phyloP scores from a whole-genome alignment of 164 flowering plant genomes.

The Buxus sempervirens region DNA sequence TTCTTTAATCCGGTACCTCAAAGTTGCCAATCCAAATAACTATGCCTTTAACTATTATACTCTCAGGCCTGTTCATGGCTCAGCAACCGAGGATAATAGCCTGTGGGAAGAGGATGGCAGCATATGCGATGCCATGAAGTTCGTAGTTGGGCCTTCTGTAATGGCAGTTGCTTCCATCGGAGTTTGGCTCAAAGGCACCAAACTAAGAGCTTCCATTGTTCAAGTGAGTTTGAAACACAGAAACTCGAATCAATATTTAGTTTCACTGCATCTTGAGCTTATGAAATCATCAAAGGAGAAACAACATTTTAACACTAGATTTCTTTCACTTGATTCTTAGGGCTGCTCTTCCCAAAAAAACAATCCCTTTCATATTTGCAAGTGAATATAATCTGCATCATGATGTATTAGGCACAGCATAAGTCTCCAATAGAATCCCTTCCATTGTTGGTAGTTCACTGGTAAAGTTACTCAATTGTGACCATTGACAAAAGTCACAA shows the following conservation, averaged over 20 bases:
- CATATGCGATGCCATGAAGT: constrained; percentile 32
- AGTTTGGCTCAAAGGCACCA: constrained; percentile 32
- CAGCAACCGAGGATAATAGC: constrained; percentile 43
- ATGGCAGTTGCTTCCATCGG: constrained; percentile 37
- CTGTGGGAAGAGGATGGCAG: constrained; percentile 35
- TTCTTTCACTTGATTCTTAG: constrained; percentile 11
- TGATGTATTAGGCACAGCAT: neutral
- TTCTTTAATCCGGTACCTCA: neutral
- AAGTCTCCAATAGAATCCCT: neutral
- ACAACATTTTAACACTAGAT: neutral
- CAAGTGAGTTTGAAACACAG: constrained; percentile 21
- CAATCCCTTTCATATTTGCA: constrained; percentile 45
- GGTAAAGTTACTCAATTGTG: neutral
- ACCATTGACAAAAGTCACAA: too few relatives aligned
- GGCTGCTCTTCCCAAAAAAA: constrained; percentile 49
- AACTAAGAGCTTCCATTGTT: constrained; percentile 32
- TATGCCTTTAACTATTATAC: neutral
- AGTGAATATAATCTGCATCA: constrained; percentile 31
- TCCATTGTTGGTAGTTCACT: neutral
- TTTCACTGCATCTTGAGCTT: too few relatives aligned
- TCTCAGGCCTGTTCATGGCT: constrained; percentile 36
- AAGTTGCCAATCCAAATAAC: neutral
- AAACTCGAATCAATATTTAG: neutral
- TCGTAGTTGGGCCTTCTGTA: constrained; percentile 36
- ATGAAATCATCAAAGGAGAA: too few relatives aligned